phyloP scores from a whole-genome alignment of 2,329 filamentous ascomycete genomes.

The Nannizzia gypsea region DNA sequence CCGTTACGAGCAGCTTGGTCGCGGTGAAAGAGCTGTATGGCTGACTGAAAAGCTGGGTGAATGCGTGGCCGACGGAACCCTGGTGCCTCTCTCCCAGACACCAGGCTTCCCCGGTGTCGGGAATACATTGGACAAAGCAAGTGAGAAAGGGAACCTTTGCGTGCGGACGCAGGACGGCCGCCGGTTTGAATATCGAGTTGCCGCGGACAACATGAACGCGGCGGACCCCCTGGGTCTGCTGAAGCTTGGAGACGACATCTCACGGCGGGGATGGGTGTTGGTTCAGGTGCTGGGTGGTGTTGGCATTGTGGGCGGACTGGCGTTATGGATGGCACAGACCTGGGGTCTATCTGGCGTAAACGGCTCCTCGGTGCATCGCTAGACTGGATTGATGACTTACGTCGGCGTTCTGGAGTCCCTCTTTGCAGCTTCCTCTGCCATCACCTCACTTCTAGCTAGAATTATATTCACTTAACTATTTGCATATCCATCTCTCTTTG shows the following conservation, averaged over 20 bases:
- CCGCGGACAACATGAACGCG: slow-evolving; percentile 33
- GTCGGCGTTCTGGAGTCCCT: neutral
- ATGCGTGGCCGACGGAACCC: slow-evolving; percentile 53
- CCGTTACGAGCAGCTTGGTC: slow-evolving; percentile 51
- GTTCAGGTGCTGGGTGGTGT: slow-evolving; percentile 64
- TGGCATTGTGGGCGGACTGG: slow-evolving; percentile 60
- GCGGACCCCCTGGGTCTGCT: slow-evolving; percentile 73
- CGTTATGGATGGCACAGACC: slow-evolving; percentile 45
- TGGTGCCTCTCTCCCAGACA: slow-evolving; percentile 41
- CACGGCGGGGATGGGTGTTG: slow-evolving; percentile 52
- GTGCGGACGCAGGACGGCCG: slow-evolving; percentile 19
- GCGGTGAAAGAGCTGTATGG: slow-evolving; percentile 56
- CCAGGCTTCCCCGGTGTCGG: slow-evolving; percentile 21
- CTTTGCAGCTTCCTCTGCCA: neutral
- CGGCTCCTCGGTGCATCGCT: slow-evolving; percentile 5
- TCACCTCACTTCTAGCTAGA: neutral
- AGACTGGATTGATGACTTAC: neutral
- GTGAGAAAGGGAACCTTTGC: slow-evolving; percentile 17
- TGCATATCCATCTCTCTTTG: neutral
- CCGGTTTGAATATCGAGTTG: slow-evolving; percentile 23
- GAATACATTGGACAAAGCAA: slow-evolving; percentile 10
- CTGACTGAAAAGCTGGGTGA: slow-evolving; percentile 55
- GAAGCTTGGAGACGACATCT: slow-evolving; percentile 54
- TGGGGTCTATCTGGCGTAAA: slow-evolving; percentile 26
- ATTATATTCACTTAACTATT: neutral